A percentile compares a stretch with the other conserved stretches of the same genome.
Conservation (phyloP, 371 early-diverging fungal genomes). For the Rhizopus arrhizus region DNA sequence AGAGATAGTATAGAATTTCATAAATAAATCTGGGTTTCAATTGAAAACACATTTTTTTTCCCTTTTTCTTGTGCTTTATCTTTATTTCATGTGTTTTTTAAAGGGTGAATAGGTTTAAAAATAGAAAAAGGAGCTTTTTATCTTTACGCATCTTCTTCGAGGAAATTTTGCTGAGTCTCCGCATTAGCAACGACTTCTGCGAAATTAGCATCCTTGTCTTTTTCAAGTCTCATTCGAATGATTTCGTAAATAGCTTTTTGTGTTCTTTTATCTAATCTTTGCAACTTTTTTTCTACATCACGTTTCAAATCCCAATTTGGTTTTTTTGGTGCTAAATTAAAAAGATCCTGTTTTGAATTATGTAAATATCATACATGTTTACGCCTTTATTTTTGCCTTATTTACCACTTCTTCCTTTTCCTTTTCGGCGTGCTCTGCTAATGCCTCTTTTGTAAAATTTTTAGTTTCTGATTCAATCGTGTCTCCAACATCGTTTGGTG, state of each 20-base stretch:
- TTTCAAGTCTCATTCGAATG: slow-evolving; percentile 56
- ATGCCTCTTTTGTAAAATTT: slow-evolving; percentile 57
- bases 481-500: slow-evolving; percentile 46
- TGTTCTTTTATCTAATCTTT: slow-evolving; percentile 73
- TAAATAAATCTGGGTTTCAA: slow-evolving; percentile 4
- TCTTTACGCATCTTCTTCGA: background rate
- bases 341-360: slow-evolving; percentile 63
- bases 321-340: slow-evolving; percentile 79
- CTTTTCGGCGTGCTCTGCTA: slow-evolving; percentile 63
- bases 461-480: slow-evolving; percentile 67
- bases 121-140: background rate
- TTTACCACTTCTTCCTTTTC: slow-evolving; percentile 72
- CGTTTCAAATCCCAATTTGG: slow-evolving; percentile 90
- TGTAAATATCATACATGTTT: background rate
- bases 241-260: slow-evolving; percentile 75
- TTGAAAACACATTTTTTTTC: too few relatives aligned
- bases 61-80: too few relatives aligned
- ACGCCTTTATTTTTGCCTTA: slow-evolving; percentile 3
- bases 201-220: slow-evolving; percentile 32
- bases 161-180: slow-evolving; percentile 39
- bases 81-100: too few relatives aligned
- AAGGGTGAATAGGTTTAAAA: too few relatives aligned
- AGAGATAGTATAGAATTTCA: slow-evolving; percentile 6
- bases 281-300: slow-evolving; percentile 78
- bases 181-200: slow-evolving; percentile 48